Evolutionary conservation across 805 yeast species (phyloP).

Genomic region (Candida maris): DNA sequence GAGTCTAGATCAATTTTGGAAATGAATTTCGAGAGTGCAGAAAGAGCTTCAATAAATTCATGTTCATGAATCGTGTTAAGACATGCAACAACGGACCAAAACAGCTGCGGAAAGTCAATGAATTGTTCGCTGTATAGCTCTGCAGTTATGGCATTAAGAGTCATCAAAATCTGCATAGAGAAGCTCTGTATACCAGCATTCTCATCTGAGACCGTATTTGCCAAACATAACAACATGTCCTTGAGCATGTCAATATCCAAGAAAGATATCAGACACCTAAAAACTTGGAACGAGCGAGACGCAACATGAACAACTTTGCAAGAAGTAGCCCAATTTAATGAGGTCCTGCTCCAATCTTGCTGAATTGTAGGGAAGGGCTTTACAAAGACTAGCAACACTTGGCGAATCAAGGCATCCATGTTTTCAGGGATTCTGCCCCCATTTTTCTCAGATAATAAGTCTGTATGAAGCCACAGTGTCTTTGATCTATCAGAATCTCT

Average conservation of each 20-base stretch:
- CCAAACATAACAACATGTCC: slow-evolving; percentile 89
- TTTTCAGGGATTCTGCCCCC: slow-evolving; percentile 83
- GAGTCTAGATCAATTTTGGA: slow-evolving; percentile 84
- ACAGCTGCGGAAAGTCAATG: slow-evolving; percentile 85
- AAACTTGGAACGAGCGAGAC: slow-evolving; percentile 91
- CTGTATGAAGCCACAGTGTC: slow-evolving; percentile 82
- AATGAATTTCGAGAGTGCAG: slow-evolving; percentile 76
- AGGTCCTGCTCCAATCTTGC: slow-evolving; percentile 78
- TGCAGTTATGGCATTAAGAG: slow-evolving; percentile 86
- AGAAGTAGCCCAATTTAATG: slow-evolving; percentile 93
- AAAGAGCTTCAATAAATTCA: slow-evolving; percentile 84
- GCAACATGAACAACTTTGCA: slow-evolving; percentile 97
- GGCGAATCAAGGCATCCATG: slow-evolving; percentile 73
- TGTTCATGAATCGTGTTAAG: slow-evolving; percentile 86
- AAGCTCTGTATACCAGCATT: slow-evolving; percentile 91
- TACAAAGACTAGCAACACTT: slow-evolving; percentile 54
- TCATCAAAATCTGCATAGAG: slow-evolving; percentile 95
- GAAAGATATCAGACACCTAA: slow-evolving; percentile 75
- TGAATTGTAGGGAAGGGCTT: slow-evolving; percentile 51
- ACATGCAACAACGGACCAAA: slow-evolving; percentile 95
- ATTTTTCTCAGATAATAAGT: slow-evolving; percentile 66
- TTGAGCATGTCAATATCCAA: slow-evolving; percentile 85
- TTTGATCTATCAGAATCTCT: slow-evolving; percentile 48
- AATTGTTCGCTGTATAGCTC: slow-evolving; percentile 75
- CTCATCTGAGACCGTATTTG: slow-evolving; percentile 90